Conservation (phyloP, 768 basidiomycete species). For the Butyriboletus loyo region DNA sequence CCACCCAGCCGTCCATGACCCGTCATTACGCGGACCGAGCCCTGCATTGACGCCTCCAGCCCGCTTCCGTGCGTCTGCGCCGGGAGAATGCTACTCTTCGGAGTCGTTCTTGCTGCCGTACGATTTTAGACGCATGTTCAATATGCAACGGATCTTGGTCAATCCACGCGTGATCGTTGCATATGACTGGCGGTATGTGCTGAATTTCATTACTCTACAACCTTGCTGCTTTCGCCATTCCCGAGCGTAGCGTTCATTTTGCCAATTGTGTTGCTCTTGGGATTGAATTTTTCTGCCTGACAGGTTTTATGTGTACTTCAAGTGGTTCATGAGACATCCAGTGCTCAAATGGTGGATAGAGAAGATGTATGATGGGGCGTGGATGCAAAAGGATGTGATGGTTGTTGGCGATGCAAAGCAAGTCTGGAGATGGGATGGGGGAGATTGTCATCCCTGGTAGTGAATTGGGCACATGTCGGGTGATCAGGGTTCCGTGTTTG, state of each 20-base stretch:
- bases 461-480: too few relatives aligned
- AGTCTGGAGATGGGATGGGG: slow-evolving; percentile 22
- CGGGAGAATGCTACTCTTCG: slow-evolving; percentile 25
- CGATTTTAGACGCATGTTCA: slow-evolving; percentile 40
- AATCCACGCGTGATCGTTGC: slow-evolving; percentile 40
- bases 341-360: slow-evolving; percentile 42
- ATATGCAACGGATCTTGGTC: slow-evolving; percentile 34
- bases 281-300: too few relatives aligned
- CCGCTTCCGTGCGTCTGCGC: slow-evolving; percentile 15
- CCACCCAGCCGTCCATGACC: slow-evolving; percentile 12
- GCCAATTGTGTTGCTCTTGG: neutral
- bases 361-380: slow-evolving; percentile 34
- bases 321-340: slow-evolving; percentile 38
- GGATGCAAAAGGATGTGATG: slow-evolving; percentile 36
- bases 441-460: slow-evolving; percentile 24
- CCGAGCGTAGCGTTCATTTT: neutral
- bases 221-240: neutral
- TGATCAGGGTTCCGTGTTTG: too few relatives aligned
- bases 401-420: slow-evolving; percentile 34
- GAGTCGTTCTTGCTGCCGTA: slow-evolving; percentile 43
- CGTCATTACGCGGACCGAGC: slow-evolving; percentile 10
- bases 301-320: slow-evolving; percentile 33
- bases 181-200: slow-evolving; percentile 35
- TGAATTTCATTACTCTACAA: neutral
- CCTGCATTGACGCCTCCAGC: slow-evolving; percentile 19